These are phyloP conservation scores for Pyrrhoderma lamaoense DNA, from an alignment of 1,284 basidiomycete species.

Conservation along the genomic window DNA sequence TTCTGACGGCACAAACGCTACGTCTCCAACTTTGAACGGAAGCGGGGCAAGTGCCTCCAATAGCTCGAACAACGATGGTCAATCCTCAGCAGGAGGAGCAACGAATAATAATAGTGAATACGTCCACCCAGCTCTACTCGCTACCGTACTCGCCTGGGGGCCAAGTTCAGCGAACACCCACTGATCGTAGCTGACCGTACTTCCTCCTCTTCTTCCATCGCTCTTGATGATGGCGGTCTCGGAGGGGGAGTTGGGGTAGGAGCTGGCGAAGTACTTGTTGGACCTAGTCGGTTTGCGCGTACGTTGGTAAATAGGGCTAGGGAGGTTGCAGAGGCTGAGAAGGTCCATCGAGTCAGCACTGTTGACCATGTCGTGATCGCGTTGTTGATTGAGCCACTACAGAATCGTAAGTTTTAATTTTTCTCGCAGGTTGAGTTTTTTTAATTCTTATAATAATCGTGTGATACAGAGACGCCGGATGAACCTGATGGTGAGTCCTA, in stretches of 20 bases:
- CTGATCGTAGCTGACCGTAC: conserved; percentile 68
- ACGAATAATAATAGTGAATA: too few relatives aligned
- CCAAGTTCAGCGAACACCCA: conserved; percentile 85
- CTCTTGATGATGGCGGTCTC: too few relatives aligned
- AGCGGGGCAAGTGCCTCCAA: too few relatives aligned
- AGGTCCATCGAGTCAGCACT: conserved; percentile 75
- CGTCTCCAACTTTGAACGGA: conserved; percentile 22
- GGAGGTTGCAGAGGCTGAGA: conserved; percentile 78
- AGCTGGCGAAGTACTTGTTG: conserved; percentile 43
- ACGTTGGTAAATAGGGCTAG: conserved; percentile 72
- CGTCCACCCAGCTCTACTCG: conserved; percentile 64
- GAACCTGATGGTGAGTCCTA: conserved; percentile 48
- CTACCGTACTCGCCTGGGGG: conserved; percentile 90
- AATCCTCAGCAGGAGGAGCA: too few relatives aligned
- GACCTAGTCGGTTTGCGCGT: conserved; percentile 73
- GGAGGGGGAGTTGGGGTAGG: too few relatives aligned
- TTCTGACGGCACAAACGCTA: too few relatives aligned
- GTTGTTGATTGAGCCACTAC: conserved; percentile 69
- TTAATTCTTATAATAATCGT: too few relatives aligned
- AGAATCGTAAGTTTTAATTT: conserved; percentile 76
- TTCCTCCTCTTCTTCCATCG: too few relatives aligned
- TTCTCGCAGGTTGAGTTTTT: neutral
- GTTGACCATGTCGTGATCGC: conserved; percentile 76
- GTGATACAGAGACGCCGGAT: conserved; percentile 52
- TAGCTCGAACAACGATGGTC: too few relatives aligned